phyloP scores from a whole-genome alignment of 73 alveolate species.

The Paramecium tetraurelia region DNA sequence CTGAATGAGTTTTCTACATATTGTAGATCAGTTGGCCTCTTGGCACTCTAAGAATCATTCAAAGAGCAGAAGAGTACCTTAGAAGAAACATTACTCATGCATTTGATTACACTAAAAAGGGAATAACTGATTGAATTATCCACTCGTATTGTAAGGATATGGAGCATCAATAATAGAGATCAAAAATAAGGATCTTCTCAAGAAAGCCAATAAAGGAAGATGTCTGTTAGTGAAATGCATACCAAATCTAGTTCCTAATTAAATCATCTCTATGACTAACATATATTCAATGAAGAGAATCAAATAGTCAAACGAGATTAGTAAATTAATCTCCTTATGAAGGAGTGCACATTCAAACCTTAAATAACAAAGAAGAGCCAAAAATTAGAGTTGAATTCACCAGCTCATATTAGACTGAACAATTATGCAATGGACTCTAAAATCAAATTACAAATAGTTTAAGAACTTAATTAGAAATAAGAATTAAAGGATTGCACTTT shows the following conservation, averaged over 20 bases:
- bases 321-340: neutral
- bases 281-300: neutral
- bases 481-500: constrained; percentile 3
- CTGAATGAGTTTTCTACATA: neutral
- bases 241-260: neutral
- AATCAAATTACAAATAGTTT: neutral
- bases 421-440: neutral
- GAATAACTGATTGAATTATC: neutral
- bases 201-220: neutral
- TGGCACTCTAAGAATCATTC: neutral
- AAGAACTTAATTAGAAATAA: neutral
- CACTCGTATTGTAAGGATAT: neutral
- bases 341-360: constrained; percentile 29
- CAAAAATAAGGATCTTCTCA: neutral
- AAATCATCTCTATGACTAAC: neutral
- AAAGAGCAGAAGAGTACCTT: neutral
- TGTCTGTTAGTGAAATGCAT: neutral
- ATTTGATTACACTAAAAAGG: neutral
- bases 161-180: neutral
- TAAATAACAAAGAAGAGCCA: neutral
- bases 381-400: neutral
- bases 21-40: neutral
- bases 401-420: neutral
- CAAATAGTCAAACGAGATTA: neutral
- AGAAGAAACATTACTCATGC: neutral